Evolutionary conservation across 2,329 filamentous ascomycete species (phyloP), one percentile per base, ranked within the genome.

Genomic region (Colletotrichum falcatum): DNA sequence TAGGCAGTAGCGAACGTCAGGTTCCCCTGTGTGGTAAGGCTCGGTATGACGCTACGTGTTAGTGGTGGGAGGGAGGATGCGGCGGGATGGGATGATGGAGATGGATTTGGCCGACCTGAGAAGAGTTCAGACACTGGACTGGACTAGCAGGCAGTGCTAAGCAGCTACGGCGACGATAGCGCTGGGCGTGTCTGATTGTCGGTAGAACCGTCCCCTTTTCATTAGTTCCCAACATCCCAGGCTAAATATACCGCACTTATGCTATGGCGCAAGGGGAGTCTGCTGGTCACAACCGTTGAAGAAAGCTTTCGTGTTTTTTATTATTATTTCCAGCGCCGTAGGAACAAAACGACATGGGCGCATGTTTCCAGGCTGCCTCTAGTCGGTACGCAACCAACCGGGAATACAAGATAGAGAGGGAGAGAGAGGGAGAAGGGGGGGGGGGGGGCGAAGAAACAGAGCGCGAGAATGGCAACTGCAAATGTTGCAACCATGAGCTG

Each of bases 91-190:
- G 56, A 66, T 42, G 56, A 49, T 62, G 35, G 64, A 44, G 48
- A 62, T 66, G 58, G 48, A 62, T 48, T 66, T 42, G 58, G 55
- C 55, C 63, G 35, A 60, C 44, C 63, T 48, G 23, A 61, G 46
- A 23, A 42, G 33, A 33, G 49, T 49, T 33, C 18, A 51, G 59
- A 26, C 54, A 56, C 54, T 56, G 54, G 35, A 11, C 59, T 51
- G n/a, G 23, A 20, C 39, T 59, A 61, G 58, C 16, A 46, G 5
- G 33, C 16, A 30, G n/a, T 39, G 54, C 44, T 48, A 44, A 53
- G 28, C 30, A 51, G 48, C 23, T 33, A 48, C 33, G 42, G 53
- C 33, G 20, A 20, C 18, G 44, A 33, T 61, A 51, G 59, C 59
- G 59, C 20, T 35, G 30, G 4, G 11, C 8, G 18, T 61, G 30